Conservation (phyloP, 768 basidiomycete species). For the Auriculariales sp. region DNA sequence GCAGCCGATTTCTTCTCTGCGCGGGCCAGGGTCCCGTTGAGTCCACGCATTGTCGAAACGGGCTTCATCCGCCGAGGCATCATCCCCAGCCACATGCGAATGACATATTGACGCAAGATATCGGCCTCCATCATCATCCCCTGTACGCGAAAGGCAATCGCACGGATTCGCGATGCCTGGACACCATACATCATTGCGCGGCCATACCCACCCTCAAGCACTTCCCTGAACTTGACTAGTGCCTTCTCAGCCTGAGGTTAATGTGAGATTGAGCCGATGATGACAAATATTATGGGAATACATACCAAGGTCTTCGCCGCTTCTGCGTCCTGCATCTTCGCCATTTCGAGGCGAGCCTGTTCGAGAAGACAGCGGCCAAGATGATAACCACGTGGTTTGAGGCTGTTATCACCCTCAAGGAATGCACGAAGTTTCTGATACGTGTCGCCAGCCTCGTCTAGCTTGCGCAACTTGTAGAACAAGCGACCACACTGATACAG, state of each 20-base stretch:
- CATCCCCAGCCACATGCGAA: too few relatives aligned
- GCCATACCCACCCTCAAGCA: not conserved
- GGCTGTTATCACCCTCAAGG: not conserved
- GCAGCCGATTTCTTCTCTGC: too few relatives aligned
- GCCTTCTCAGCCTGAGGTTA: not conserved
- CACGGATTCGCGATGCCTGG: too few relatives aligned
- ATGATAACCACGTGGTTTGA: not conserved
- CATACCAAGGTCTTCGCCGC: too few relatives aligned
- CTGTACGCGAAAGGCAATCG: too few relatives aligned
- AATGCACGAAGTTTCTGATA: not conserved
- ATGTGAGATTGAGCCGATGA: too few relatives aligned
- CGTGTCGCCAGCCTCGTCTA: not conserved
- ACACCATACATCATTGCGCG: not conserved
- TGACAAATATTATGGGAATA: not conserved
- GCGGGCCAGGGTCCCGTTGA: too few relatives aligned
- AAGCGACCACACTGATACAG: not conserved
- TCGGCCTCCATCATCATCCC: too few relatives aligned
- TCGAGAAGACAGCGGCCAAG: not conserved
- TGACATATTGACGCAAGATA: too few relatives aligned
- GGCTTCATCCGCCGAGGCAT: too few relatives aligned
- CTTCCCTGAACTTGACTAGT: not conserved
- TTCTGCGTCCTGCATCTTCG: too few relatives aligned
- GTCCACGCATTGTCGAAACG: too few relatives aligned
- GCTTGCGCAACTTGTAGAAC: not conserved
- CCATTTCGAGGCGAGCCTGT: not conserved